These are phyloP conservation scores for Lipomyces starkeyi DNA, from an alignment of 805 yeast genomes.

Conservation along the genomic window DNA sequence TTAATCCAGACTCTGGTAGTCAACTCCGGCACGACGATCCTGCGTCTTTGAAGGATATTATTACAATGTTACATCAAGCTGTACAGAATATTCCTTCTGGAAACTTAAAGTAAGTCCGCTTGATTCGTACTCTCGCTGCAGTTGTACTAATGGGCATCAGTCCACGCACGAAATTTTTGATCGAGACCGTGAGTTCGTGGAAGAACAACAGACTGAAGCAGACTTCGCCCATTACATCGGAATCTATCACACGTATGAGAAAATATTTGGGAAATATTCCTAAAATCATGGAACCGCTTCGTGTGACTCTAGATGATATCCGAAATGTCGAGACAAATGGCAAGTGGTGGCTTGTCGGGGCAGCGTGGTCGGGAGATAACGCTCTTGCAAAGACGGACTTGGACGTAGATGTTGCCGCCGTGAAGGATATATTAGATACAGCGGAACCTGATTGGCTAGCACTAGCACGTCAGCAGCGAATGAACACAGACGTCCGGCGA, in stretches of 20 bases:
- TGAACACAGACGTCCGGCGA: constrained; percentile 94
- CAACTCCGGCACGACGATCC: constrained; percentile 93
- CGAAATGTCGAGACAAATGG: constrained; percentile 78
- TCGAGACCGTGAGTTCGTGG: constrained; percentile 83
- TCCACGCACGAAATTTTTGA: constrained; percentile 77
- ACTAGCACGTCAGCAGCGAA: constrained; percentile 81
- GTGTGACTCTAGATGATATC: constrained; percentile 83
- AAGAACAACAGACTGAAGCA: constrained; percentile 80
- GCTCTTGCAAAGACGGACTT: constrained; percentile 31
- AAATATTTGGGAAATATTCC: constrained; percentile 64
- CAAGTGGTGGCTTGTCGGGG: constrained; percentile 99
- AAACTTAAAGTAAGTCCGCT: constrained; percentile 20
- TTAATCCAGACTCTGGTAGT: constrained; percentile 62
- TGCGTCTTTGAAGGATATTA: constrained; percentile 77
- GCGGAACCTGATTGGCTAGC: constrained; percentile 89
- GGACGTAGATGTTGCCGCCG: constrained; percentile 53
- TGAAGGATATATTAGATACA: constrained; percentile 66
- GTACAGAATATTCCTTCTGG: constrained; percentile 47
- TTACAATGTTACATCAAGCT: constrained; percentile 60
- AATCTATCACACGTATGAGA: constrained; percentile 63
- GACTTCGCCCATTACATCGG: constrained; percentile 47
- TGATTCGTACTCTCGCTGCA: background rate
- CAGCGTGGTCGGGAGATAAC: constrained; percentile 85
- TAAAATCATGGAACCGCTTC: constrained; percentile 68
- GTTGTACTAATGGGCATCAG: constrained; percentile 43